Base-by-base conservation (phyloP, 495 filamentous ascomycete genomes). In the Podospora bellae-mahoneyi region DNA sequence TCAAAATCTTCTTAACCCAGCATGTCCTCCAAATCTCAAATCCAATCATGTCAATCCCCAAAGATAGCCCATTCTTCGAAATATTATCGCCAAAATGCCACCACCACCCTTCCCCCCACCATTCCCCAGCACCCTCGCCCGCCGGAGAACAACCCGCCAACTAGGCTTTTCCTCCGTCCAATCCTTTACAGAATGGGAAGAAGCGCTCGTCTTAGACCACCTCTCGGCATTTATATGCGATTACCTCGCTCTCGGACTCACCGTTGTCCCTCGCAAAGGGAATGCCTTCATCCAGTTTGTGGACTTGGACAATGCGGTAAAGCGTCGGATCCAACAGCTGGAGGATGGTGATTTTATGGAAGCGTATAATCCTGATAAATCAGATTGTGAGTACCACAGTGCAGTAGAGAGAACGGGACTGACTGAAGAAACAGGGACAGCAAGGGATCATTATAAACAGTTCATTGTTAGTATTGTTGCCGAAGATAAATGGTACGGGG, bases 161-260 rank as follows among this genome's bases (percentile, higher is more conserved):
- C 67, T 69, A 1, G 67, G 67, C 39, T 69, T 69, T 26, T 6
- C 13, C 0, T n/a, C 56, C 23, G 34, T 56, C 23, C 20, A 16
- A 7, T 56, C 20, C 13, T 64, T 69, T 44, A 44, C 60, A 13
- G 18, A 18, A n/a, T 69, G 67, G 67, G 67, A 69, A 44, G 57
- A 62, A 23, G 62, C 53, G 15, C 30, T 69, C 28, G 62, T 62
- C 7, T 16, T 61, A 7, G 67, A 69, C 67, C 67, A 69, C 28
- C 64, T 69, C 28, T 62, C 67, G 23, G 60, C 55, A 57, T 69
- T 69, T 55, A 62, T 69, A 26, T 65, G 67, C 62, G 67, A 69
- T 57, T 69, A 65, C 62, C 67, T 65, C 0, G 62, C 67, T 0
- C 23, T 15, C 18, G 66, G 67, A 0, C 64, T 64, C 57, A 61